Evolutionary conservation across 1,139 yeast genomes (phyloP), one percentile per base, ranked within the genome.

Genomic region (Saccharomycopsis phalli): DNA sequence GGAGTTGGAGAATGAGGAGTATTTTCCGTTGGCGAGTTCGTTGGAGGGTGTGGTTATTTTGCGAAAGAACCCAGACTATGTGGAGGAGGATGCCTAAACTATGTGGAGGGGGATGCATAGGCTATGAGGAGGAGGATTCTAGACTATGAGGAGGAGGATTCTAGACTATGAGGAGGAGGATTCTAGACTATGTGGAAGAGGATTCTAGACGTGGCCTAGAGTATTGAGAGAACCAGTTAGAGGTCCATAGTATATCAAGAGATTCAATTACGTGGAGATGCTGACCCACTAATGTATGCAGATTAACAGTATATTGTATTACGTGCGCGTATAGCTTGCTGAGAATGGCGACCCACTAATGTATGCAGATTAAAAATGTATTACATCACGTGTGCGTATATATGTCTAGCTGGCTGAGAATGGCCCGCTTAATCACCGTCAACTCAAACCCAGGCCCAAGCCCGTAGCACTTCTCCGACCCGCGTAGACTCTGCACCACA

Each of bases 1-100:
- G 0, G 99, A 93, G 61, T 69, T 93, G 51, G 99, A 93, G 60
- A 88, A 84, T 54, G 94, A 87, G 47, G 96, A 91, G 63, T 93
- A 88, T 66, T 71, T 83, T 49, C 75, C 94, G 49, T 70, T 87
- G 55, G 74, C 94, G 7, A 75, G 77, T 48, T 75, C 88, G 29
- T 69, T 93, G 51, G 98, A 93, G 59, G 98, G 98, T 38, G 74
- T 91, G 49, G 97, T 91, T 38, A 86, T 93, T 50, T 71, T 93
- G 60, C 83, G 73, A 66, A 88, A 91, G 68, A 86, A 87, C 55
- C 94, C 94, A 13, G 94, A 87, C 49, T 78, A 71, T 60, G 76
- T 81, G 74, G 94, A 81, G 48, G 76, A 71, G 31, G 81, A 75
- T 55, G 59, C 57, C 49, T 65, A 54, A 51, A 87, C 49, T 78